phyloP scores from a whole-genome alignment of 2,329 filamentous ascomycete species.

The Pestalotiopsis fici region DNA sequence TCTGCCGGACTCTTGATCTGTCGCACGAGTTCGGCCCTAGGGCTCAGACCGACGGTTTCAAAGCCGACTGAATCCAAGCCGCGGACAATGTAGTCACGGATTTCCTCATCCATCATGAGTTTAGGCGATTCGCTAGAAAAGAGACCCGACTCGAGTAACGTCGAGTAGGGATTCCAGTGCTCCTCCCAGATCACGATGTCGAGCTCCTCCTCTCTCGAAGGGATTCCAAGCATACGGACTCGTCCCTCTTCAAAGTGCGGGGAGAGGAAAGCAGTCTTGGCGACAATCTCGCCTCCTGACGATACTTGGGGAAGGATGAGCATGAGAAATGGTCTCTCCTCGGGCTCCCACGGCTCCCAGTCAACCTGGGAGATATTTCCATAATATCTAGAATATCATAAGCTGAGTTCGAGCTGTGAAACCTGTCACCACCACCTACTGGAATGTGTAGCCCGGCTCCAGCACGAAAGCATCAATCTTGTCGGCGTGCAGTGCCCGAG shows the following conservation, averaged over 20 bases:
- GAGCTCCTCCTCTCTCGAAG: constrained; percentile 47
- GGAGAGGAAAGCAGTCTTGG: constrained; percentile 59
- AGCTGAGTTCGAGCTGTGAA: background rate
- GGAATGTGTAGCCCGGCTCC: constrained; percentile 66
- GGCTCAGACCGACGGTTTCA: constrained; percentile 52
- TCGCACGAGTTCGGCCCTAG: constrained; percentile 57
- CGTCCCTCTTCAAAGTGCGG: constrained; percentile 63
- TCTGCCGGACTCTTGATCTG: constrained; percentile 60
- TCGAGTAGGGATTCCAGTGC: constrained; percentile 64
- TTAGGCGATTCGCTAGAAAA: constrained; percentile 32
- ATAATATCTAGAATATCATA: constrained; percentile 45
- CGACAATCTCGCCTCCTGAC: constrained; percentile 40
- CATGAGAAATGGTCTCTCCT: constrained; percentile 66
- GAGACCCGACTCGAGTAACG: constrained; percentile 45
- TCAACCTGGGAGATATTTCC: constrained; percentile 61
- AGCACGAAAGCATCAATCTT: constrained; percentile 59
- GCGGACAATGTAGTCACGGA: constrained; percentile 63
- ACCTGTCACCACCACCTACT: constrained; percentile 31
- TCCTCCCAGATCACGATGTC: constrained; percentile 63
- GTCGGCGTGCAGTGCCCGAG: constrained; percentile 51
- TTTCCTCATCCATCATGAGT: constrained; percentile 68
- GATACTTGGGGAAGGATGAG: constrained; percentile 50
- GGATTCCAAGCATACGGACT: constrained; percentile 60
- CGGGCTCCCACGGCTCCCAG: constrained; percentile 67
- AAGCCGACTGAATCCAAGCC: constrained; percentile 56